These are phyloP conservation scores for Rhizophora apiculata DNA, from an alignment of 345 rosid species.

Conservation along the genomic window DNA sequence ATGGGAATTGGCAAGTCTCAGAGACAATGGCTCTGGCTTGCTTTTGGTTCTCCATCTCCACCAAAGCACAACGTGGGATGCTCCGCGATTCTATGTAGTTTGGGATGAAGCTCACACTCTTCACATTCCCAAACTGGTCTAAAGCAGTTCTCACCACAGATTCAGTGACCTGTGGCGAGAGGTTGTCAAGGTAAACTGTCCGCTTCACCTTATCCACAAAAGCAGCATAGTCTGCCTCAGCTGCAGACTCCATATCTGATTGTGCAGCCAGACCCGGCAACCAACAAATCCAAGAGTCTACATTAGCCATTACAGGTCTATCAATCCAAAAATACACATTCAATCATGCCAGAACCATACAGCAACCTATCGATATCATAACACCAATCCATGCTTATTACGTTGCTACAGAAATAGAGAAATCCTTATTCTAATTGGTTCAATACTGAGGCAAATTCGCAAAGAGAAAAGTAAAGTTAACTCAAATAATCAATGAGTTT, in stretches of 20 bases:
- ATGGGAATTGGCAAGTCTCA: slow-evolving; percentile 40
- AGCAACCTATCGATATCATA: no score
- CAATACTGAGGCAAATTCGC: no score
- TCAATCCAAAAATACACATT: no score
- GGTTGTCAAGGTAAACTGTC: slow-evolving; percentile 62
- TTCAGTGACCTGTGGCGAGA: slow-evolving; percentile 59
- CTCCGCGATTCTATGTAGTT: slow-evolving; percentile 45
- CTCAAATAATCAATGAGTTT: no score
- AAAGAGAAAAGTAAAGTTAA: no score
- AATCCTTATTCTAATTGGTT: no score
- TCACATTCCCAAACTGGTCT: slow-evolving; percentile 65
- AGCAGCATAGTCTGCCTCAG: slow-evolving; percentile 40
- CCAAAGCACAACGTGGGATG: slow-evolving; percentile 48
- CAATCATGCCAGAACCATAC: no score
- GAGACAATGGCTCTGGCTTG: slow-evolving; percentile 39
- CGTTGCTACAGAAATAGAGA: no score
- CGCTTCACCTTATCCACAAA: slow-evolving; percentile 59
- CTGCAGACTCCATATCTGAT: not conserved
- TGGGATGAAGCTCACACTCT: slow-evolving; percentile 47
- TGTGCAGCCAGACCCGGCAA: no score
- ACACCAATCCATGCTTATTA: no score
- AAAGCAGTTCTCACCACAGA: slow-evolving; percentile 50
- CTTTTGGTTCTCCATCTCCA: slow-evolving; percentile 51
- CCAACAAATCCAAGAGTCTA: no score
- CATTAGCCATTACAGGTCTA: no score